These are phyloP conservation scores for Coniochaeta sp. DNA, from an alignment of 2,329 filamentous ascomycete species.

Conservation along the genomic window DNA sequence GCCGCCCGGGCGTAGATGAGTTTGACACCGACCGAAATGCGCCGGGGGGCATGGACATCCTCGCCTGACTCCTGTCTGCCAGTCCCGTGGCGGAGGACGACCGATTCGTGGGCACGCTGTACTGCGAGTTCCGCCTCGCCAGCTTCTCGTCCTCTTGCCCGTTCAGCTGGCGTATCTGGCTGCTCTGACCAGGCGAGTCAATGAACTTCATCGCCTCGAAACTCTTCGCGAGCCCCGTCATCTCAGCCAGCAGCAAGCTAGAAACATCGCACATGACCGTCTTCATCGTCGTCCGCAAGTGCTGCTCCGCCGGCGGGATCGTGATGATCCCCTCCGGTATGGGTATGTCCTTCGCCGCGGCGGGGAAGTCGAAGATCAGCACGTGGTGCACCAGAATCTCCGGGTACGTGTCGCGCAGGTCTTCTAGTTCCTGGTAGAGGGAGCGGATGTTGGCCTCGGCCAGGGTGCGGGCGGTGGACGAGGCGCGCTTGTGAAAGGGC, in stretches of 20 bases:
- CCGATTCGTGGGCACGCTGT: constrained; percentile 37
- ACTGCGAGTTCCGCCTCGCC: constrained; percentile 50
- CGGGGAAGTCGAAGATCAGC: constrained; percentile 68
- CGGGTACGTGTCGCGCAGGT: constrained; percentile 64
- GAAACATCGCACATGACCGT: constrained; percentile 75
- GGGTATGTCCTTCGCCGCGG: constrained; percentile 39
- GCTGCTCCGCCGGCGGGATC: constrained; percentile 61
- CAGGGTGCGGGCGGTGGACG: constrained; percentile 42
- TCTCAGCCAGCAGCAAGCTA: constrained; percentile 64
- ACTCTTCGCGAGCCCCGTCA: constrained; percentile 66
- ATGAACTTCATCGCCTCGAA: constrained; percentile 68
- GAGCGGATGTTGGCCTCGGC: constrained; percentile 51
- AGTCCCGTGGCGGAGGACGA: constrained; percentile 47
- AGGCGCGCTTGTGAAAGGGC: constrained; percentile 47
- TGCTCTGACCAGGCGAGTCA: constrained; percentile 62
- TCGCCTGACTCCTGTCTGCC: constrained; percentile 53
- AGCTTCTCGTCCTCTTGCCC: constrained; percentile 32
- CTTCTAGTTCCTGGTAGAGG: constrained; percentile 61
- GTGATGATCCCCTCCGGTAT: constrained; percentile 62
- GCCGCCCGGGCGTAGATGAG: constrained; percentile 27
- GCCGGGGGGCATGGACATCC: constrained; percentile 78
- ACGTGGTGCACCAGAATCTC: constrained; percentile 73
- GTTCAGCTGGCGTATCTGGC: constrained; percentile 30
- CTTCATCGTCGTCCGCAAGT: constrained; percentile 73
- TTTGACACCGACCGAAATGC: constrained; percentile 39